phyloP scores from a whole-genome alignment of 2,329 filamentous ascomycete species.

The Akanthomyces dipterigenus region DNA sequence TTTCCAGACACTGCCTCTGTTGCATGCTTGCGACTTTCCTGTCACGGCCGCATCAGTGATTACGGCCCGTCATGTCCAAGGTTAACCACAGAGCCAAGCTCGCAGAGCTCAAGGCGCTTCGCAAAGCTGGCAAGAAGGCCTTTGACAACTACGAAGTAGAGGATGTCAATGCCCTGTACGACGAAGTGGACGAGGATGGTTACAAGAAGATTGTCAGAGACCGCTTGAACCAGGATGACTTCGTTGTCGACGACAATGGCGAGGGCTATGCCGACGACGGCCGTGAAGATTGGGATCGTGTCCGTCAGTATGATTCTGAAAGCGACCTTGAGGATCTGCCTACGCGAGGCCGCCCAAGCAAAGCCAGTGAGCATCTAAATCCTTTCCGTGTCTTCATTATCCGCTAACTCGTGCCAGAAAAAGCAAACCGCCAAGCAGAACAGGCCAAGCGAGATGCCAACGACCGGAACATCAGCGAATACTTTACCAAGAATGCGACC shows the following conservation, averaged over 20 bases:
- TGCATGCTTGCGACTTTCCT: background rate
- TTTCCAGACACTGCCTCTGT: background rate
- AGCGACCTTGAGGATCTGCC: slow-evolving; percentile 48
- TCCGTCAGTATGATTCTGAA: slow-evolving; percentile 63
- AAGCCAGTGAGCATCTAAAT: slow-evolving; percentile 37
- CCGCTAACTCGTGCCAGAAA: slow-evolving; percentile 45
- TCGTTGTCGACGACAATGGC: slow-evolving; percentile 97
- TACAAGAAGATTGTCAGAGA: slow-evolving; percentile 94
- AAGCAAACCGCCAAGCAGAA: slow-evolving; percentile 83
- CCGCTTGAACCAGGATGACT: slow-evolving; percentile 88
- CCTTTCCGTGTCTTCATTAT: background rate
- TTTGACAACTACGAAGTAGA: slow-evolving; percentile 82
- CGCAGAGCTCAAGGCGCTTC: slow-evolving; percentile 77
- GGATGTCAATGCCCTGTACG: slow-evolving; percentile 80
- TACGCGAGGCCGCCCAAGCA: slow-evolving; percentile 40
- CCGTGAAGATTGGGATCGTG: slow-evolving; percentile 85
- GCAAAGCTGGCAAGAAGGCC: slow-evolving; percentile 84
- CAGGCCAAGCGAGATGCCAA: slow-evolving; percentile 78
- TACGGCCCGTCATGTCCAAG: slow-evolving; percentile 28
- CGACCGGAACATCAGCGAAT: slow-evolving; percentile 88
- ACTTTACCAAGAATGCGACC: slow-evolving; percentile 73
- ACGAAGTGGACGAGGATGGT: slow-evolving; percentile 91
- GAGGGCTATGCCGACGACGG: slow-evolving; percentile 96
- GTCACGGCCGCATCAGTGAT: background rate
- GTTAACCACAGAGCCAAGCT: slow-evolving; percentile 43